phyloP scores from a whole-genome alignment of 164 flowering plant genomes.

The Buxus sempervirens region DNA sequence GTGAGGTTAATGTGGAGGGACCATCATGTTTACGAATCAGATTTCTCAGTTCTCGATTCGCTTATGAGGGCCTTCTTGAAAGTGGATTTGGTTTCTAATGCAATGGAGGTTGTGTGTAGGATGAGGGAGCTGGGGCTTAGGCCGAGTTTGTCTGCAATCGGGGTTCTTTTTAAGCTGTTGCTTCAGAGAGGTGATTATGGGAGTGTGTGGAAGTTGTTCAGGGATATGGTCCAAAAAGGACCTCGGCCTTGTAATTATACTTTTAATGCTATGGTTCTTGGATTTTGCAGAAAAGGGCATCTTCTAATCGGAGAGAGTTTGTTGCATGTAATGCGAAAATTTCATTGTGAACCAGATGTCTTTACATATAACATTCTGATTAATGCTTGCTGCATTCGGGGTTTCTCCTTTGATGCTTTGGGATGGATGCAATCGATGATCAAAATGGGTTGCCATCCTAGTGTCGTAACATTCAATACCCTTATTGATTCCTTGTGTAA shows the following conservation, averaged over 20 bases:
- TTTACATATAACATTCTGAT: slow-evolving; percentile 67
- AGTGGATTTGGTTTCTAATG: slow-evolving; percentile 40
- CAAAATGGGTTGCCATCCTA: slow-evolving; percentile 54
- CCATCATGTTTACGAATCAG: slow-evolving; percentile 39
- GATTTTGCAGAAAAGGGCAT: slow-evolving; percentile 69
- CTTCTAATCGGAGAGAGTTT: slow-evolving; percentile 56
- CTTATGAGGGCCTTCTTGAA: slow-evolving; percentile 67
- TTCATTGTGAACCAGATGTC: slow-evolving; percentile 51
- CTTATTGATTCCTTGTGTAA: slow-evolving; percentile 69
- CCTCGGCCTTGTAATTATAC: slow-evolving; percentile 50
- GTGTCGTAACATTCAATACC: slow-evolving; percentile 48
- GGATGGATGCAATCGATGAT: slow-evolving; percentile 53
- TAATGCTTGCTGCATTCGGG: slow-evolving; percentile 55
- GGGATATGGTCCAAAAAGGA: slow-evolving; percentile 62
- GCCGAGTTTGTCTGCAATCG: slow-evolving; percentile 58
- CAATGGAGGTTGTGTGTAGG: slow-evolving; percentile 42
- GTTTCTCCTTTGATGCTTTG: slow-evolving; percentile 46
- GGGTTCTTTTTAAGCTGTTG: slow-evolving; percentile 46
- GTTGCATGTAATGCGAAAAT: slow-evolving; percentile 62
- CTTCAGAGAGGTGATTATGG: slow-evolving; percentile 62
- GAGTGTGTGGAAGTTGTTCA: slow-evolving; percentile 69
- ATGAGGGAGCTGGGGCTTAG: slow-evolving; percentile 51
- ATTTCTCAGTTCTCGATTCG: slow-evolving; percentile 62
- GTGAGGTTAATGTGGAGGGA: slow-evolving; percentile 49
- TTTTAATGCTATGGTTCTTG: slow-evolving; percentile 59